These are phyloP conservation scores for Xylariales sp. DNA, from an alignment of 2,329 filamentous ascomycete species.

Conservation along the genomic window DNA sequence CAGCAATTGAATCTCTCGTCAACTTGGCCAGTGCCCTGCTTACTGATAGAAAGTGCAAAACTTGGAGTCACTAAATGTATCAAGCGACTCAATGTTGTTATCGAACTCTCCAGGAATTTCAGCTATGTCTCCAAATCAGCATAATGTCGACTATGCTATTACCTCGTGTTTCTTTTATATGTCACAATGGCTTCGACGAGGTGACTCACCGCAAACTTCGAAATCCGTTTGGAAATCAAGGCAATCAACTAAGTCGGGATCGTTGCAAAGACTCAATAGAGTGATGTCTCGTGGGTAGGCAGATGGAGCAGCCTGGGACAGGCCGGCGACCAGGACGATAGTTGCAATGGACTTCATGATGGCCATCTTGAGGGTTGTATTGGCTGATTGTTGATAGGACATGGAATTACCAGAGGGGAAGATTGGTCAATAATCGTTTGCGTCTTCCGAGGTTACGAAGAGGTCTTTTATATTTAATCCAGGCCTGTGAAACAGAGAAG, in stretches of 20 bases:
- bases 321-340: not conserved
- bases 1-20: not conserved
- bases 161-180: too few relatives aligned
- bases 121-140: too few relatives aligned
- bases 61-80: constrained; percentile 1
- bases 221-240: constrained; percentile 1
- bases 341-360: not conserved
- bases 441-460: too few relatives aligned
- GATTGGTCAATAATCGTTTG: too few relatives aligned
- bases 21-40: not conserved
- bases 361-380: constrained; percentile 1
- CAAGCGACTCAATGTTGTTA: not conserved
- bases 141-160: too few relatives aligned
- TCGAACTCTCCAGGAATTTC: constrained; percentile 1
- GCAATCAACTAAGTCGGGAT: constrained; percentile 3
- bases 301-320: constrained; percentile 3
- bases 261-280: constrained; percentile 3
- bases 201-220: constrained; percentile 1
- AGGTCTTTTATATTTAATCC: too few relatives aligned
- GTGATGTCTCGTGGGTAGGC: constrained; percentile 1
- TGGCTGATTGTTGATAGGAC: too few relatives aligned
- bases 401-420: too few relatives aligned
- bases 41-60: constrained; percentile 8
- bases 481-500: too few relatives aligned
- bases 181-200: too few relatives aligned